phyloP scores from a whole-genome alignment of 371 early-diverging fungal species.

The Mortierella sp. region DNA sequence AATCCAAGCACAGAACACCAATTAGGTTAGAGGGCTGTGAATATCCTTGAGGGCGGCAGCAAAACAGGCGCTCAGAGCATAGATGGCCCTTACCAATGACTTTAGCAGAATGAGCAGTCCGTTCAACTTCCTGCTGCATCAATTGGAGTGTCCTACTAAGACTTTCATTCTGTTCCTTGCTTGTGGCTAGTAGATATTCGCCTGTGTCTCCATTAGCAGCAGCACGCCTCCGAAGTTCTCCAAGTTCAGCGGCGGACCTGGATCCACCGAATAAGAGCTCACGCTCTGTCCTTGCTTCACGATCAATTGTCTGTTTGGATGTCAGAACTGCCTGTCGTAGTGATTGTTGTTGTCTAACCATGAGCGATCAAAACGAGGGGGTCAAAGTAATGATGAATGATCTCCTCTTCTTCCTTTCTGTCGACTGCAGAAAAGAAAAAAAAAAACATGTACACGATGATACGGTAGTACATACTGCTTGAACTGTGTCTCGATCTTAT shows the following conservation, averaged over 20 bases:
- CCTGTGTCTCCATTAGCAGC: constrained; percentile 55
- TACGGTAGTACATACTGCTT: constrained; percentile 65
- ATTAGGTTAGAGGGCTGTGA: not conserved
- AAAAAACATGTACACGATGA: too few species aligned
- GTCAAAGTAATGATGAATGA: not conserved
- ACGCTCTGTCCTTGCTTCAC: constrained; percentile 63
- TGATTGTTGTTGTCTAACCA: constrained; percentile 59
- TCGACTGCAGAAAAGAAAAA: too few species aligned
- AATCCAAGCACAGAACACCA: not conserved
- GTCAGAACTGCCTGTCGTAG: constrained; percentile 66
- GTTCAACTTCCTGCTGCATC: constrained; percentile 81
- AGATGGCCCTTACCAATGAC: constrained; percentile 65
- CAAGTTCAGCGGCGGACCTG: constrained; percentile 48
- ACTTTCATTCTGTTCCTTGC: constrained; percentile 45
- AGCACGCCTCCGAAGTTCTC: constrained; percentile 46
- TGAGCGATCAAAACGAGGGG: not conserved
- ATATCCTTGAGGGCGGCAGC: not conserved
- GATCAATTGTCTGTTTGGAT: constrained; percentile 68
- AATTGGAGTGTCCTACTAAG: constrained; percentile 74
- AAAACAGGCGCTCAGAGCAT: not conserved
- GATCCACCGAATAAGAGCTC: constrained; percentile 64
- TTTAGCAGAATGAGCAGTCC: constrained; percentile 70
- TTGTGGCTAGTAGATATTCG: constrained; percentile 53
- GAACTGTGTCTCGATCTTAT: constrained; percentile 67
- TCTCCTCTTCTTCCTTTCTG: too few species aligned